Base-by-base conservation (phyloP, 2,329 filamentous ascomycete species). In the Phoma sp. region DNA sequence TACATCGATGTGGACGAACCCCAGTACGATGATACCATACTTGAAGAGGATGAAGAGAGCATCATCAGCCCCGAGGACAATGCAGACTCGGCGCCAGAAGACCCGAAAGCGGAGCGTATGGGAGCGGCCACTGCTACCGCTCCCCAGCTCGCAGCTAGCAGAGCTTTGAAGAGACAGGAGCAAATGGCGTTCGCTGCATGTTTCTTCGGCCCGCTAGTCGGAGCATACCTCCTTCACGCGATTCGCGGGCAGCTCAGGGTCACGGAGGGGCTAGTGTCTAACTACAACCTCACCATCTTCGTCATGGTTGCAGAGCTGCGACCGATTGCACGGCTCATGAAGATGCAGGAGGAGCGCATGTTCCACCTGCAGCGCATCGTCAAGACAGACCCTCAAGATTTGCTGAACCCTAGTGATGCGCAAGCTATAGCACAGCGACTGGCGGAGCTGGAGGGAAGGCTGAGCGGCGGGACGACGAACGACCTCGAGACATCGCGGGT, bases 231-330 rank as follows among this genome's bases (percentile, higher is more conserved):
- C 32, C 81, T 98, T 10, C 93, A 97, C 70, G 80, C 85, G 17
- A 90, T 97, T 53, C 86, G 93, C 43, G 84, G 83, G 7, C 91
- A 93, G 65, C 84, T 98, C 15, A 93, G 90, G 20, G 91, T 90
- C 0, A 92, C 92, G 0, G 92, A 96, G 72, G 91, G 91, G 1
- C 80, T 98, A 10, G 88, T 98, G 6, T 96, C 92, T 4, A 91
- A 96, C 74, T 96, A 93, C 77, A 97, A 97, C 73, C 81, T 98
- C 48, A 92, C 89, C 11, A 91, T 98, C 46, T 98, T 97, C 74
- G 80, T 96, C 2, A 82, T 96, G 15, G 91, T 90, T 1, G 90
- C 93, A 3, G 93, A 98, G 75, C 80, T 97, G 23, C 87, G 91
- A 3, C 93, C 93, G 0, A 78, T 92, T 42, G 86, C 90, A 1